These are phyloP conservation scores for Chlamydomonas reinhardtii DNA, from an alignment of 163 green algal species.

Conservation along the genomic window DNA sequence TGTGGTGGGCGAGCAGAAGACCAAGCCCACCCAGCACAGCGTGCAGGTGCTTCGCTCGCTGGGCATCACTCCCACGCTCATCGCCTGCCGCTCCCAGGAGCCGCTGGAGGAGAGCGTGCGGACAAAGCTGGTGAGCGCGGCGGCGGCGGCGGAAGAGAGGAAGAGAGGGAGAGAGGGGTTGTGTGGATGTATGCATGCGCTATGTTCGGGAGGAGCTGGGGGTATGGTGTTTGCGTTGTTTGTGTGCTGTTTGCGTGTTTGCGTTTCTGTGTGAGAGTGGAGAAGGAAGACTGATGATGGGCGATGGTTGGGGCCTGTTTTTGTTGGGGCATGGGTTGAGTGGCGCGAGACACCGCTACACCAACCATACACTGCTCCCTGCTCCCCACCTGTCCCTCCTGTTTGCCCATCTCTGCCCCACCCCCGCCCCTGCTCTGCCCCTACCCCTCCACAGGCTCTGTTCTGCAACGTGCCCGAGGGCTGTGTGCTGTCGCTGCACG, in stretches of 20 bases:
- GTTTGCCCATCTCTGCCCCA: too few species aligned
- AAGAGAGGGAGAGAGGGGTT: not conserved
- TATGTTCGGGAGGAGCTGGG: too few species aligned
- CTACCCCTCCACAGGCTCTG: constrained; percentile 70
- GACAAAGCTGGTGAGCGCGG: constrained; percentile 90
- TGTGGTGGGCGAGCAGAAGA: constrained; percentile 99
- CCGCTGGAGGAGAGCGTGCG: constrained; percentile 84
- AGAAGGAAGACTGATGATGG: too few species aligned
- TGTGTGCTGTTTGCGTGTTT: too few species aligned
- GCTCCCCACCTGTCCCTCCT: too few species aligned
- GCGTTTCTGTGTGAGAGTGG: too few species aligned
- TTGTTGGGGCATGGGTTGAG: not conserved
- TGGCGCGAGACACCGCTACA: not conserved
- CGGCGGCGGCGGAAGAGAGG: too few species aligned
- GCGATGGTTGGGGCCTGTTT: too few species aligned
- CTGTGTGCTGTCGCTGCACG: constrained; percentile 96
- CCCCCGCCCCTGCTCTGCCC: not conserved
- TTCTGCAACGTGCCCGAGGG: constrained; percentile 90
- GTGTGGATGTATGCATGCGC: too few species aligned
- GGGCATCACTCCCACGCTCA: constrained; percentile 92
- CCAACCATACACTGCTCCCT: too few species aligned
- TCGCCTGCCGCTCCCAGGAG: constrained; percentile 90
- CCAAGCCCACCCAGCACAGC: constrained; percentile 99
- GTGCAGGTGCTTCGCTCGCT: constrained; percentile 90
- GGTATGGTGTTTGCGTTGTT: too few species aligned